phyloP scores from a whole-genome alignment of 2,329 filamentous ascomycete genomes.

The Botrytis squamosa region DNA sequence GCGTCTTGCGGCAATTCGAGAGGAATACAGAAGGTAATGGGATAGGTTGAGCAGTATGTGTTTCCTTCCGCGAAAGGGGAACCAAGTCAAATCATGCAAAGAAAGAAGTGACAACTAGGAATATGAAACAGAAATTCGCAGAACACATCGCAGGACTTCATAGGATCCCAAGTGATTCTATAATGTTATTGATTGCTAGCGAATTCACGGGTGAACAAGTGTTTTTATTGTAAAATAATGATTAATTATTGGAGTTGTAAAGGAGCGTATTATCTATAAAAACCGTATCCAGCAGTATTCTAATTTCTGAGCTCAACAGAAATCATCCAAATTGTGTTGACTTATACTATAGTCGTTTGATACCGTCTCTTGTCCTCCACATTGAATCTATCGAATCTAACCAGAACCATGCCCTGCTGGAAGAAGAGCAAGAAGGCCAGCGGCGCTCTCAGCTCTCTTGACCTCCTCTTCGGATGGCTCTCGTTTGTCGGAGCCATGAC shows the following conservation, averaged over 20 bases:
- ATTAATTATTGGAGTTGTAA: not conserved
- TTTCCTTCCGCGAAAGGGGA: not conserved
- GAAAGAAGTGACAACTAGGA: not conserved
- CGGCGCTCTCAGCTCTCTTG: not conserved
- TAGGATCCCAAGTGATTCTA: too few relatives aligned
- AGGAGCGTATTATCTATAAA: conserved; percentile 10
- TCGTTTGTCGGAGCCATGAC: not conserved
- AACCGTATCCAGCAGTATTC: conserved; percentile 3
- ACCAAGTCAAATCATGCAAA: not conserved
- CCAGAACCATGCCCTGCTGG: conserved; percentile 3
- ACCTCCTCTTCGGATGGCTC: not conserved
- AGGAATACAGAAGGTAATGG: not conserved
- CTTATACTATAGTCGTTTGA: not conserved
- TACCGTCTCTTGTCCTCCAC: not conserved
- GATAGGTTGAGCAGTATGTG: not conserved
- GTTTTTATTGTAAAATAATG: not conserved
- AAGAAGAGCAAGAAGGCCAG: not conserved
- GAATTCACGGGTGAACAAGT: not conserved
- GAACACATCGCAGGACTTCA: not conserved
- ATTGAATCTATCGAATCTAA: not conserved
- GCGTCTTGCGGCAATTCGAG: not conserved
- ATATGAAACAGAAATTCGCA: not conserved
- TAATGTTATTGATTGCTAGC: not conserved
- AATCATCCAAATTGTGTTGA: not conserved
- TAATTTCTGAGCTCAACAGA: not conserved